Base-by-base conservation (phyloP, 2,329 filamentous ascomycete species). In the Penicillium sp. region DNA sequence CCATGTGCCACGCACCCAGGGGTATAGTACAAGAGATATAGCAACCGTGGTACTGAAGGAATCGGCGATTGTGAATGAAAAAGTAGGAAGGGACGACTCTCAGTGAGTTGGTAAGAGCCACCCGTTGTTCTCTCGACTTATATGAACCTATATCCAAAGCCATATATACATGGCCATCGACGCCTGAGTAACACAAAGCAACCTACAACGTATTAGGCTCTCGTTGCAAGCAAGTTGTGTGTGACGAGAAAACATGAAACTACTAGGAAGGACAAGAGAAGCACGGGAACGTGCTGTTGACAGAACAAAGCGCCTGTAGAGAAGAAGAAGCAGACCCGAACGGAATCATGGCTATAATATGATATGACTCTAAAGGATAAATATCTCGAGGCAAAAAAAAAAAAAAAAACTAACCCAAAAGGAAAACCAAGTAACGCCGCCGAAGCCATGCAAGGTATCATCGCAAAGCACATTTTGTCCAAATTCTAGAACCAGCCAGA, bases 381-480 rank as follows among this genome's bases (percentile, higher is more conserved):
- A 38, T 50, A 43, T 46, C 3, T 31, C 23, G 15, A 31, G n/a
- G 8, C 21, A 21, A 38, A 43, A 46, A 41, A 33, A 15, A 45
- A n/a, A 25, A 38, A 43, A 46, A 33, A 38, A 35, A 37, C 29
- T 23, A 23, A 33, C 41, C 50, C 4, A 21, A 51, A 58, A 35
- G 10, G 12, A 37, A 42, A 42, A n/a, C n/a, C 62, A 42, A 29
- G 21, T 23, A 64, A 65, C 65, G 61, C 65, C 64, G 50, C 52
- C 49, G 38, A 29, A 43, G 49, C 47, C 46, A 58, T 63, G 53
- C 64, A 66, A 66, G 59, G 62, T 65, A 65, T 66, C 63, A 59
- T 59, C 59, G 56, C 51, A 46, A 50, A 57, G 50, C 58, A 53
- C 41, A 57, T 47, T 45, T 56, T 48, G n/a, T 40, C 42, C 54